Evolutionary conservation across 371 early-diverging fungal species (phyloP), one percentile per base, ranked within the genome.

Genomic region (Actinomortierella ambigua): DNA sequence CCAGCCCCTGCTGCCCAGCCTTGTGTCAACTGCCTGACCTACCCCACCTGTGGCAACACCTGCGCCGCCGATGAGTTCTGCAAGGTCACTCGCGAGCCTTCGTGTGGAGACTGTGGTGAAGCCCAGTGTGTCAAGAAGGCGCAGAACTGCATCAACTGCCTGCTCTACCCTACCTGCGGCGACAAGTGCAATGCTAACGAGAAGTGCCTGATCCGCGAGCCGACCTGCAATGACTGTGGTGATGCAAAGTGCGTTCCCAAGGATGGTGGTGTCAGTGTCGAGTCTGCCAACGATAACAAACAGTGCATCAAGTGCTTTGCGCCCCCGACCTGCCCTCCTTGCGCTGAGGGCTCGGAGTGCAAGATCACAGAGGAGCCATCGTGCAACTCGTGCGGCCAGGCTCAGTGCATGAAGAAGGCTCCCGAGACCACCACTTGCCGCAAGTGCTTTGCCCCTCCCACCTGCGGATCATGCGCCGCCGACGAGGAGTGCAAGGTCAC

Each of bases 371-470:
- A 42, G 23, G 1, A 54, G 42, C 54, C 54, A 9, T 22, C 34
- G 34, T 54, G 54, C 42, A 6, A 54, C 29, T 54, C 54, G 23
- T 54, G 54, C 29, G 54, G 54, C 22, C 14, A 34, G n/a, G 54
- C 54, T 5, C 1, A 29, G 18, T 54, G 54, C 34, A 42, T 54
- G n/a, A 54, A 54, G 42, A 54, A 54, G n/a, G n/a, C n/a, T n/a
- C n/a, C n/a, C n/a, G n/a, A n/a, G n/a, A n/a, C n/a, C n/a, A n/a
- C n/a, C n/a, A n/a, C 18, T 11, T 66, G 60, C 40, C 51, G 61
- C 28, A 3, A 57, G 40, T 67, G 68, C 55, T 55, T 68, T 18
- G 63, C 63, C 29, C 63, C 62, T 43, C 69, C 69, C 7, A 59
- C 23, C 23, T 68, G 68, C 51, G 56, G 55, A 23, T 55, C 55